Base-by-base conservation (phyloP, 495 filamentous ascomycete genomes). In the Opeltia flavorubescens region DNA sequence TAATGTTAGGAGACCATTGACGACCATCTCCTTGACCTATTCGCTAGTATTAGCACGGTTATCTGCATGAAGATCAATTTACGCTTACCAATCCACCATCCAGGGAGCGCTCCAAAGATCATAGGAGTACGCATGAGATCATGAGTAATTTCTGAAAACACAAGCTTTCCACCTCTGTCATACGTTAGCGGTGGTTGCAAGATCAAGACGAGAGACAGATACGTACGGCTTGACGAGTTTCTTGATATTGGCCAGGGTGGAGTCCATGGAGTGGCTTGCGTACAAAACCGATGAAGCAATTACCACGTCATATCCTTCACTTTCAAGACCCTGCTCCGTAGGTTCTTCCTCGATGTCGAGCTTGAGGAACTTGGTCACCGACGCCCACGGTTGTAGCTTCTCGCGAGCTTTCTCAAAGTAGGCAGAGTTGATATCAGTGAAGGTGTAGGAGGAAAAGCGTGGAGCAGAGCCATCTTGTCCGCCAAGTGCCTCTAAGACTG, bases 271-370 rank as follows among this genome's bases (percentile, higher is more conserved):
- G 23, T 60, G 56, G 1, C 72, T 75, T 1, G 73, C 67, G 35
- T 77, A 75, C 3, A 78, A 54, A 3, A 71, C 69, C 43, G 74
- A 65, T 33, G 60, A 68, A 2, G 74, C 67, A 18, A 78, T 55
- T 7, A 77, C 60, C 17, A 76, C 39, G 39, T 79, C 75, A 24
- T 69, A 78, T 0, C 50, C 55, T 0, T 55, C 60, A 12, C 55
- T 59, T 1, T 59, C 60, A 46, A 73, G 76, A 18, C 69, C 70
- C 47, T 79, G 74, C 0, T 40, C 43, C 0, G 48, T 46, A 0
- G 66, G 67, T 48, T 73, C 64, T 15, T 59, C 47, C 7, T 68
- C 67, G 13, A 76, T 60, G 51, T 78, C 65, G 0, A 79, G 55
- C 20, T 57, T 62, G 50, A 58, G 59, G 40, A 56, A 68, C 2